Evolutionary conservation across 225 moss, liverwort and hornwort genomes (phyloP).

Genomic region (Pseudoscleropodium purum): DNA sequence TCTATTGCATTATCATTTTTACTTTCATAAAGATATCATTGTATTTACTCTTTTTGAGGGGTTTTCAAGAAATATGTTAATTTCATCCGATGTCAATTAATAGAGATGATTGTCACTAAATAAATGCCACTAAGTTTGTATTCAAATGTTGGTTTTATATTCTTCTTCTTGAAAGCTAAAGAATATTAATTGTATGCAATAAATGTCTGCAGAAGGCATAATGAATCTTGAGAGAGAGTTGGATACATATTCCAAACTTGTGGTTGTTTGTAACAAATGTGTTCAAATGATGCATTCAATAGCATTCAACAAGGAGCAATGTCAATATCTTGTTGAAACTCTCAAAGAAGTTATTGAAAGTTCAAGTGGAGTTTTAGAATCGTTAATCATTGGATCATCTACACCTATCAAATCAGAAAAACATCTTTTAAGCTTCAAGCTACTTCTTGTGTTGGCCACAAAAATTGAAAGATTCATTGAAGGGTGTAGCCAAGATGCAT

Average conservation of each 20-base stretch:
- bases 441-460: neutral
- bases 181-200: neutral
- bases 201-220: neutral
- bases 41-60: neutral
- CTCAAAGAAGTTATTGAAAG: neutral
- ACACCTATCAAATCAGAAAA: neutral
- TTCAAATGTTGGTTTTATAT: neutral
- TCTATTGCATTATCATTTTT: rapidly evolving
- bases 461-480: neutral
- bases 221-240: neutral
- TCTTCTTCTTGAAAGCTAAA: neutral
- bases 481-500: neutral
- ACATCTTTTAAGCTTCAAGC: neutral
- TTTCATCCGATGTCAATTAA: rapidly evolving
- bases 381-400: neutral
- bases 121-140: rapidly evolving
- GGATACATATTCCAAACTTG: neutral
- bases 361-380: rapidly evolving
- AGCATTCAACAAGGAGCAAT: neutral
- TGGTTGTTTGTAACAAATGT: neutral
- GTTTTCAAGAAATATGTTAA: neutral
- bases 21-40: neutral
- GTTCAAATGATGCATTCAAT: neutral
- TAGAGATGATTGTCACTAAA: neutral
- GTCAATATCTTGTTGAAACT: neutral